Evolutionary conservation across 2,329 filamentous ascomycete species (phyloP).

Genomic region (Fusarium anguioides): DNA sequence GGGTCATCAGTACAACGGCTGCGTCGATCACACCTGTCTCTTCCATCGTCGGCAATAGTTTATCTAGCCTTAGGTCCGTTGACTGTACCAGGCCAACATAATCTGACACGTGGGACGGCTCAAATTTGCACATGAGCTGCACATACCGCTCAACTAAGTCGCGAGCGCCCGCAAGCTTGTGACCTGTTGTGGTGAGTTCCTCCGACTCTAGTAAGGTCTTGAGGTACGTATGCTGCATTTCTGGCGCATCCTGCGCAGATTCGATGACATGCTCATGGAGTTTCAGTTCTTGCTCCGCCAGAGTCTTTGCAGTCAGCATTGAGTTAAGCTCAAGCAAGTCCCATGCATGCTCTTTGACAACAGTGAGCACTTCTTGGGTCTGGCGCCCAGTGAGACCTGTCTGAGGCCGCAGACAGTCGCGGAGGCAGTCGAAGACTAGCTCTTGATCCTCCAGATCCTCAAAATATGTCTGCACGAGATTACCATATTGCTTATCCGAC

Average conservation of each 20-base stretch:
- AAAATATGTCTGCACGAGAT: conserved; percentile 83
- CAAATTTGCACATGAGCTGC: conserved; percentile 88
- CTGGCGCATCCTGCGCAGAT: conserved; percentile 68
- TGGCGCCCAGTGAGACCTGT: conserved; percentile 76
- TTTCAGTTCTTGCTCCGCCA: conserved; percentile 70
- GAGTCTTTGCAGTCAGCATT: conserved; percentile 69
- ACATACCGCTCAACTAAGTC: conserved; percentile 86
- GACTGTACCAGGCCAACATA: conserved; percentile 83
- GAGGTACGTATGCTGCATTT: conserved; percentile 81
- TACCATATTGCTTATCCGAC: conserved; percentile 80
- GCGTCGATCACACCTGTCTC: conserved; percentile 91
- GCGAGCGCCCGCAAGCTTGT: conserved; percentile 56
- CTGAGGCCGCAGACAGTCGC: conserved; percentile 75
- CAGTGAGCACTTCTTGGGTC: conserved; percentile 73
- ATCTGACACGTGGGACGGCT: conserved; percentile 83
- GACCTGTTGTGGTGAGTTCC: conserved; percentile 50
- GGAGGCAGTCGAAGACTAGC: conserved; percentile 81
- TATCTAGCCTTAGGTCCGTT: conserved; percentile 81
- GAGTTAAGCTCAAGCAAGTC: conserved; percentile 77
- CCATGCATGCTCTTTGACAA: conserved; percentile 72
- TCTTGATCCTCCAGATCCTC: conserved; percentile 83
- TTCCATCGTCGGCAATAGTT: conserved; percentile 88
- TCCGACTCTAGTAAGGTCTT: conserved; percentile 77
- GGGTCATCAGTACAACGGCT: conserved; percentile 88
- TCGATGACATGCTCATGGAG: conserved; percentile 75